Evolutionary conservation across 805 yeast genomes (phyloP).

Genomic region (Wickerhamomyces canadensis): DNA sequence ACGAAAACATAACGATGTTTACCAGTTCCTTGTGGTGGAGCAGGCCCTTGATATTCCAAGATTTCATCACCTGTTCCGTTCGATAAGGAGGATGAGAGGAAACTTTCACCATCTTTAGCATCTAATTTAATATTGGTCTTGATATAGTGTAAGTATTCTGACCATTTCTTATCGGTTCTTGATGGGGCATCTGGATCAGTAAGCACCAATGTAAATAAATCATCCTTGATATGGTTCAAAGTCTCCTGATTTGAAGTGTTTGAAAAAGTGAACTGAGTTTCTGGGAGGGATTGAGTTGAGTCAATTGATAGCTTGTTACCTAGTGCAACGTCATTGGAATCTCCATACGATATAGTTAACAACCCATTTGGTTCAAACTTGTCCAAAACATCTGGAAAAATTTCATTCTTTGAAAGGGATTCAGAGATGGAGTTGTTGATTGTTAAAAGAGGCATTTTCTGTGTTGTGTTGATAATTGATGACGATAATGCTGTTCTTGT

Average conservation of each 20-base stretch:
- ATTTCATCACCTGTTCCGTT: slow-evolving; percentile 36
- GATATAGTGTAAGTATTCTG: slow-evolving; percentile 79
- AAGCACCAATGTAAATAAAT: slow-evolving; percentile 65
- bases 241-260: no score
- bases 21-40: slow-evolving; percentile 84
- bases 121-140: slow-evolving; percentile 44
- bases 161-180: slow-evolving; percentile 76
- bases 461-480: neutral
- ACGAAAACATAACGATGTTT: slow-evolving; percentile 82
- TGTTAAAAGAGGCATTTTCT: slow-evolving; percentile 21
- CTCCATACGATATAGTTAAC: slow-evolving; percentile 60
- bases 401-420: slow-evolving; percentile 33
- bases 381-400: slow-evolving; percentile 38
- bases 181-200: slow-evolving; percentile 97
- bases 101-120: neutral
- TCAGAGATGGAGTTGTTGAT: slow-evolving; percentile 28
- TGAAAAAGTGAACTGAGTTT: slow-evolving; percentile 53
- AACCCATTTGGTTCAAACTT: slow-evolving; percentile 29
- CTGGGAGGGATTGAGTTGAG: slow-evolving; percentile 66
- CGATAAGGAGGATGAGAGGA: slow-evolving; percentile 29
- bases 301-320: slow-evolving; percentile 67
- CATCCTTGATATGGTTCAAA: no score
- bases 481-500: neutral
- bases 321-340: slow-evolving; percentile 57
- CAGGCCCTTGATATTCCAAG: slow-evolving; percentile 72